Percentiles rank a stretch among this genome's conserved stretches.
Conservation (phyloP, 2,329 filamentous ascomycete genomes). For the Microascus cirrosus region DNA sequence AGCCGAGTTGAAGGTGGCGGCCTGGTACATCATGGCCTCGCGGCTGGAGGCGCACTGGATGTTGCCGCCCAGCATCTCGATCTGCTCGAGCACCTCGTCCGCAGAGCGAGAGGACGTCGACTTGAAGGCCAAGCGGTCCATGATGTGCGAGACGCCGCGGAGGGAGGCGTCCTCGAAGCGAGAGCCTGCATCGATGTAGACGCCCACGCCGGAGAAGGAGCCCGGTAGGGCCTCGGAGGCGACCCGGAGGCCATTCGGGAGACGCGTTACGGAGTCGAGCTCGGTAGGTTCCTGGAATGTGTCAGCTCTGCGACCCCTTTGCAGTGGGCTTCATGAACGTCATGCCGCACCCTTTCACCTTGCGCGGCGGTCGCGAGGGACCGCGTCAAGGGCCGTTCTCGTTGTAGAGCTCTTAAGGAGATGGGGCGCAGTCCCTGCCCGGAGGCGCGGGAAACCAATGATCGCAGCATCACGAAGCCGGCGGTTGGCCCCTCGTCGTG, state of each 20-base stretch:
- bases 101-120: conserved; percentile 60
- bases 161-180: conserved; percentile 81
- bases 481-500: not conserved
- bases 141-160: conserved; percentile 87
- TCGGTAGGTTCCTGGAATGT: conserved; percentile 60
- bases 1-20: conserved; percentile 90
- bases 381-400: not conserved
- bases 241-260: conserved; percentile 87
- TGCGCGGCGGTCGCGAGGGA: not conserved
- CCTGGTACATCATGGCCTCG: conserved; percentile 98
- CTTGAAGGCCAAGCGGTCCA: conserved; percentile 93
- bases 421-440: not conserved
- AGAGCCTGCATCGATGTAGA: conserved; percentile 92
- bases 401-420: not conserved
- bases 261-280: conserved; percentile 75
- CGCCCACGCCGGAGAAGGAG: conserved; percentile 87
- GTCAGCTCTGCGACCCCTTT: not conserved
- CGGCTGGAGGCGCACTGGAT: conserved; percentile 93
- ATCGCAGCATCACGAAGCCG: conserved; percentile 3
- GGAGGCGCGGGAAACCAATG: conserved; percentile 3
- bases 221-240: conserved; percentile 91
- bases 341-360: not conserved
- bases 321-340: not conserved
- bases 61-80: conserved; percentile 86
- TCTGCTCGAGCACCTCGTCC: conserved; percentile 77